Evolutionary conservation across 2,329 filamentous ascomycete species (phyloP).

Genomic region (Arthrobotrys sinensis): DNA sequence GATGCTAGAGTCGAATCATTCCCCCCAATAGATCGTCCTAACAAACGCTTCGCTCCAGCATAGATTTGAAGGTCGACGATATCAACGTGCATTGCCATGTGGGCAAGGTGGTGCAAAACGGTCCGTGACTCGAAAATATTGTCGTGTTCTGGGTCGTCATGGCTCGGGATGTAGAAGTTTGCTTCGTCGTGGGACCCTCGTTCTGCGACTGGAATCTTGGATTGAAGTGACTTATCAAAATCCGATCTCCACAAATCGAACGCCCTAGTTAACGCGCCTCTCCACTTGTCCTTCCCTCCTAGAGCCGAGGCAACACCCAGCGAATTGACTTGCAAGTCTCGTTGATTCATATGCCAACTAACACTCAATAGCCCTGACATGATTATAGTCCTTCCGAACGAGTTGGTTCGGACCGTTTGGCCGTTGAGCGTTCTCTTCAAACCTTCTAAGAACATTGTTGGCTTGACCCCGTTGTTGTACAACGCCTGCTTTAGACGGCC

Average conservation of each 20-base stretch:
- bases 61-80: conserved; percentile 98
- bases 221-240: conserved; percentile 85
- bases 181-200: conserved; percentile 65
- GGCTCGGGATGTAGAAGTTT: conserved; percentile 69
- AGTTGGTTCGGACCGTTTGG: conserved; percentile 89
- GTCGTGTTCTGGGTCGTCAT: conserved; percentile 74
- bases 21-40: conserved; percentile 86
- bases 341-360: conserved; percentile 97
- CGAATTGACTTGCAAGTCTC: conserved; percentile 91
- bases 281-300: conserved; percentile 92
- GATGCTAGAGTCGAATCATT: conserved; percentile 85
- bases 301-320: conserved; percentile 83
- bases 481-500: conserved; percentile 85
- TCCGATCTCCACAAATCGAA: conserved; percentile 95
- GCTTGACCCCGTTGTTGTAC: conserved; percentile 84
- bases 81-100: conserved; percentile 98
- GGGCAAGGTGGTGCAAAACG: conserved; percentile 91
- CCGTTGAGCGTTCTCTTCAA: conserved; percentile 89
- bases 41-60: conserved; percentile 85
- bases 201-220: conserved; percentile 67
- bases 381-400: conserved; percentile 90
- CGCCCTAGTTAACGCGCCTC: conserved; percentile 84
- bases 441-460: conserved; percentile 89
- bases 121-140: conserved; percentile 89
- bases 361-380: conserved; percentile 96